Percentiles rank a stretch among this genome's conserved stretches.
These are phyloP conservation scores for Pneumocystis murina DNA, from an alignment of 1,139 yeast species.

Conservation along the genomic window DNA sequence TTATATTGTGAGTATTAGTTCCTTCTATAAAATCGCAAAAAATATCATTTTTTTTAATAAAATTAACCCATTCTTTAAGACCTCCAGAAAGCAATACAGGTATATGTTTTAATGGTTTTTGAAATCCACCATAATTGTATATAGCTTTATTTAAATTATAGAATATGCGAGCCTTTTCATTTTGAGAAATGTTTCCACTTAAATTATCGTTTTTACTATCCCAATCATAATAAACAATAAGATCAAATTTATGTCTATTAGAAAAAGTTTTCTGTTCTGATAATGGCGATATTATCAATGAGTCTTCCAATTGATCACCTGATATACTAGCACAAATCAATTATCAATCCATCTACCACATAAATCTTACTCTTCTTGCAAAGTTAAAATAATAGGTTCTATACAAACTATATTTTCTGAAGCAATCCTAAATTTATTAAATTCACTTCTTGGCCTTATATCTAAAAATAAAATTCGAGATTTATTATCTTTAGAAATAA, in stretches of 20 bases:
- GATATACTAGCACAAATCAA: conserved; percentile 27
- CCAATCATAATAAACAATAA: conserved; percentile 47
- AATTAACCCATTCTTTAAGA: conserved; percentile 31
- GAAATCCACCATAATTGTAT: conserved; percentile 25
- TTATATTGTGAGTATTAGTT: background rate
- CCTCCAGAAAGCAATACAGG: conserved; percentile 49
- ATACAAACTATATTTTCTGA: conserved; percentile 45
- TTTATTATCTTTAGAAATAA: conserved; percentile 15
- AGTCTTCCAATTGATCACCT: conserved; percentile 46
- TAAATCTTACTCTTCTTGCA: background rate
- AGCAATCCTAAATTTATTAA: conserved; percentile 44
- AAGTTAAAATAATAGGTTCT: conserved; percentile 43
- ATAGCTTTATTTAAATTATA: conserved; percentile 26
- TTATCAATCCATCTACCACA: background rate
- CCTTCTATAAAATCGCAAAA: background rate
- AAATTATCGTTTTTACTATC: conserved; percentile 9
- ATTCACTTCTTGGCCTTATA: conserved; percentile 44
- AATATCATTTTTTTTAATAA: conserved; percentile 20
- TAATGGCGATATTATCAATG: conserved; percentile 41
- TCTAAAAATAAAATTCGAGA: conserved; percentile 39
- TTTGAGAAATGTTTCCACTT: conserved; percentile 6
- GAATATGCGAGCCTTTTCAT: conserved; percentile 17
- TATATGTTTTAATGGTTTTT: conserved; percentile 34
- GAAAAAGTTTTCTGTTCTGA: conserved; percentile 39
- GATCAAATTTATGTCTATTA: conserved; percentile 40